Conservation (phyloP, 2,329 filamentous ascomycete genomes). For the Colletotrichum navitas region DNA sequence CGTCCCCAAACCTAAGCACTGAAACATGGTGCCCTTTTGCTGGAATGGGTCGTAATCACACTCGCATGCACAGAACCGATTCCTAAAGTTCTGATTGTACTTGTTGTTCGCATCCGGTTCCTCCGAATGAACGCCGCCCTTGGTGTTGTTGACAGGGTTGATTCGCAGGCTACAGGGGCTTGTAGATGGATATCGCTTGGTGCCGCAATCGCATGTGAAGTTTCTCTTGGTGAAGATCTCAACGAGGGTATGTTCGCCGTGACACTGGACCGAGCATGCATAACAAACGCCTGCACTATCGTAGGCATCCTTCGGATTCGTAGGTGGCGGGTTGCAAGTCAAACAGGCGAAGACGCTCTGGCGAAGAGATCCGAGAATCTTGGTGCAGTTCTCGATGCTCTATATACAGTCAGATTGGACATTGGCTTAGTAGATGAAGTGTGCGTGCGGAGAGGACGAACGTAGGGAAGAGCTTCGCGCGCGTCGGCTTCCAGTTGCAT, state of each 20-base stretch:
- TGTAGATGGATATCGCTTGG: conserved; percentile 77
- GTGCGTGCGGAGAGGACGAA: conserved; percentile 57
- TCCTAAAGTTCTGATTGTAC: conserved; percentile 97
- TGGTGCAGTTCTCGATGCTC: conserved; percentile 95
- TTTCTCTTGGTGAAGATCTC: conserved; percentile 97
- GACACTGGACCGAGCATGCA: conserved; percentile 95
- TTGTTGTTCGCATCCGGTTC: conserved; percentile 79
- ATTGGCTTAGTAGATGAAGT: not conserved
- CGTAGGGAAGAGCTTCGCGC: conserved; percentile 93
- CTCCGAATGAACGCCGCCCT: conserved; percentile 83
- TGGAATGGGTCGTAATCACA: conserved; percentile 89
- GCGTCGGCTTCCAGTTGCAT: conserved; percentile 94
- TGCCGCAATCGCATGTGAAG: conserved; percentile 97
- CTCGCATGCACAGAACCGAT: conserved; percentile 90
- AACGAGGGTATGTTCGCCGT: conserved; percentile 93
- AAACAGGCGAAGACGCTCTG: conserved; percentile 93
- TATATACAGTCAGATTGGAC: conserved; percentile 51
- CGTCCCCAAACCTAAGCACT: conserved; percentile 88
- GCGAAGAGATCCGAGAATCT: conserved; percentile 86
- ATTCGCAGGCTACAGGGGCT: conserved; percentile 82
- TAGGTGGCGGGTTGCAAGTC: conserved; percentile 88
- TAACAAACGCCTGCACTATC: conserved; percentile 91
- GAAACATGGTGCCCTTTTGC: conserved; percentile 98
- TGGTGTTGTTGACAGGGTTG: conserved; percentile 78
- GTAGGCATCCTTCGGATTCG: conserved; percentile 71